Evolutionary conservation across 345 rosid species (phyloP), one percentile per base, ranked within the genome.

Genomic region (Geranium rotundifolium): DNA sequence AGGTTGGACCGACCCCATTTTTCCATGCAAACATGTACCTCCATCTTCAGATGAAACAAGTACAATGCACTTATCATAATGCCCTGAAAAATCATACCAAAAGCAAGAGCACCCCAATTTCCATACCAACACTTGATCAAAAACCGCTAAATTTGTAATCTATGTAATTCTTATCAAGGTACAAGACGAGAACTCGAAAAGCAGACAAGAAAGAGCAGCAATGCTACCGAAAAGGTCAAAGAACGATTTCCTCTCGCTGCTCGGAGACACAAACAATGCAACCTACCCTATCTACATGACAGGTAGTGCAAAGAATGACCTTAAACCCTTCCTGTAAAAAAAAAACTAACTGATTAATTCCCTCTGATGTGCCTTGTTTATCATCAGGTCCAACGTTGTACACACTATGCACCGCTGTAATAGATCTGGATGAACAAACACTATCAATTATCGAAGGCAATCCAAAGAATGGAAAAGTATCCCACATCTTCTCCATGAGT

Each of bases 21-120:
- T 85, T 85, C 74, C 87, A 79, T 59, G 90, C 90, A 54, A 84
- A 84, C 68, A 80, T 82, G 85, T 82, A 78, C 65, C 81, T 80
- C 67, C 90, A 82, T 66, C 87, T 80, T 68, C 75, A 70, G 64
- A 72, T 80, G 23, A 67, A 71, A 30, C 90, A 85, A 82, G 85
- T 77, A 77, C 41, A 34, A 34, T 34, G 4, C 10, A 8, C 41
- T 34, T 34, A 34, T 34, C 31, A 34, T 17, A 60, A 46, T 12
- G 27, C 18, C 41, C 34, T 0, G 55, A 55, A 52, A 68, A n/a
- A 61, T n/a, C n/a, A n/a, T n/a, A n/a, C n/a, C n/a, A n/a, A n/a
- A n/a, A n/a, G n/a, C n/a, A n/a, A n/a, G n/a, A n/a, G n/a, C n/a
- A n/a, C n/a, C n/a, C n/a, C n/a, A n/a, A n/a, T n/a, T n/a, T n/a